phyloP scores from a whole-genome alignment of 805 yeast species.

The Starmerella ratchasimensis region DNA sequence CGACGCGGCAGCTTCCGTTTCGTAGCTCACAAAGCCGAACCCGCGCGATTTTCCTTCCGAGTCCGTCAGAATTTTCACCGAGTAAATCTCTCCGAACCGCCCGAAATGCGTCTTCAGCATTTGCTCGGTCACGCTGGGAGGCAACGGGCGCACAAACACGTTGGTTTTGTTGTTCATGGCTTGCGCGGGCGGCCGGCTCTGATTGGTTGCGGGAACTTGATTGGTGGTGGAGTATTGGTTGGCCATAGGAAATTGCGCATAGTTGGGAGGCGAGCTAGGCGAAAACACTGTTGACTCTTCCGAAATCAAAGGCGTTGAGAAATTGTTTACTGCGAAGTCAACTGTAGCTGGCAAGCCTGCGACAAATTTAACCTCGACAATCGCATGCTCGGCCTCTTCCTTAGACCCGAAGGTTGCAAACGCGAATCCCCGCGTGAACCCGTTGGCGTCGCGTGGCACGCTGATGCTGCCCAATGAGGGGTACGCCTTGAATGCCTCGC shows the following conservation, averaged over 20 bases:
- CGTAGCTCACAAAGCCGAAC: slow-evolving; percentile 70
- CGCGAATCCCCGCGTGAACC: slow-evolving; percentile 41
- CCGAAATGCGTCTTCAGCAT: slow-evolving; percentile 35
- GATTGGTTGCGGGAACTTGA: too few species aligned
- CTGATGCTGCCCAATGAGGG: slow-evolving; percentile 39
- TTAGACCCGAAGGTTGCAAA: slow-evolving; percentile 35
- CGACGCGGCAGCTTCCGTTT: slow-evolving; percentile 50
- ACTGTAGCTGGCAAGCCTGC: slow-evolving; percentile 29
- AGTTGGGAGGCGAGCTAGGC: too few species aligned
- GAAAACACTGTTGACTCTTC: too few species aligned
- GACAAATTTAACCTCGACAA: slow-evolving; percentile 36
- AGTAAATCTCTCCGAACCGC: slow-evolving; percentile 38
- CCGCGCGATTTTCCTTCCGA: slow-evolving; percentile 48
- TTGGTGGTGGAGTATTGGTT: too few species aligned
- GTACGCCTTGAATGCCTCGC: slow-evolving; percentile 33
- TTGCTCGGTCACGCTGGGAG: slow-evolving; percentile 41
- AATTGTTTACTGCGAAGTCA: slow-evolving; percentile 38
- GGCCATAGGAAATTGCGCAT: too few species aligned
- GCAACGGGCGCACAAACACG: slow-evolving; percentile 54
- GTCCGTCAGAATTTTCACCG: slow-evolving; percentile 43
- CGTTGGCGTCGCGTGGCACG: slow-evolving; percentile 35
- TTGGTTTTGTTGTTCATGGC: slow-evolving; percentile 29
- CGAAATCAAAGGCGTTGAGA: too few species aligned
- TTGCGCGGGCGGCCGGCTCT: slow-evolving; percentile 5
- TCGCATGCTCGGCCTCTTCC: slow-evolving; percentile 34